Evolutionary conservation across 2,329 filamentous ascomycete genomes (phyloP), one percentile per base, ranked within the genome.

Genomic region (Trichoderma sp.): DNA sequence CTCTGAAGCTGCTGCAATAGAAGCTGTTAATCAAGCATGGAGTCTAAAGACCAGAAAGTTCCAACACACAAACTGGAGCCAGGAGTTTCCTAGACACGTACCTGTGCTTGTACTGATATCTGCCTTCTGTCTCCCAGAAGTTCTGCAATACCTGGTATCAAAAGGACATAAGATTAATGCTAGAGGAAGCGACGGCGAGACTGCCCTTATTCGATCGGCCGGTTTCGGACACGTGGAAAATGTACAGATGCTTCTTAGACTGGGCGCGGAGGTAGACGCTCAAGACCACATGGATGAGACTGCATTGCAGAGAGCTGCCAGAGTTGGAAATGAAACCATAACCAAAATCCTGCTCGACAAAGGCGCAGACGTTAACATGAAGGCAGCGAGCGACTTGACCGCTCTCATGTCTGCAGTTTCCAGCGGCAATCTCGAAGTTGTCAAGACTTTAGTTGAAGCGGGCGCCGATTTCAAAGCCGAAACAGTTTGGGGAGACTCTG

Each of bases 361-460:
- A 6, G 71, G 75, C 7, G 75, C 75, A 63, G 53, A 76, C 2
- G 75, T 75, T 5, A 74, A 74, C 16, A 16, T 75, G 33, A 76
- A 63, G 53, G 33, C 50, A 6, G 74, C 75, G 18, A 69, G 71
- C 21, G 41, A 76, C 27, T 65, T 59, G 71, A 76, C 72, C 18
- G 56, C 72, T 14, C 71, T 76, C 59, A 76, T 75, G 72, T 76
- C 71, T 66, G 75, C 72, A 12, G 71, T 76, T 60, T 75, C 75
- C 6, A 76, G 75, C 16, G 65, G 59, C 38, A 75, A 75, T 29
- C 27, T 60, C 9, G 31, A 71, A 12, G 68, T 31, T 16, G 68
- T 71, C 53, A 63, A 64, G 33, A 29, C 63, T 24, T 35, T 71
- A 6, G 53, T 71, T 3, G 24, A 60, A 21, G 53, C 53, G 1